These are phyloP conservation scores for Prunus dulcis DNA, from an alignment of 306 rosid genomes.

Conservation along the genomic window DNA sequence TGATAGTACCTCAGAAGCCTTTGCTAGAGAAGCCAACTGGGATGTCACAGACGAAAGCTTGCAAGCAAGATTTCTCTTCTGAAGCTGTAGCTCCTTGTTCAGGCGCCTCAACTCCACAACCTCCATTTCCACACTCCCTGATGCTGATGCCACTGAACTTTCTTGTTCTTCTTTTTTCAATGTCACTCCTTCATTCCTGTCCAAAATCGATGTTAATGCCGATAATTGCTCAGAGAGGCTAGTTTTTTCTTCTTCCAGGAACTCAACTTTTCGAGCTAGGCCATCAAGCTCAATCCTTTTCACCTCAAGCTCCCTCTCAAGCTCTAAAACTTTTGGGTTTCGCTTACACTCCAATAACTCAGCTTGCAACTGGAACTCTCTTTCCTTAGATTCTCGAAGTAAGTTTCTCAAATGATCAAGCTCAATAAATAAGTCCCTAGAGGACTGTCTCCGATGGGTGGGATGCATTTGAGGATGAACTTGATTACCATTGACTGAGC, in stretches of 20 bases:
- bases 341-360: constrained; percentile 60
- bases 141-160: background rate
- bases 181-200: constrained; percentile 34
- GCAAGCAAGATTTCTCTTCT: constrained; percentile 81
- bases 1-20: constrained; percentile 57
- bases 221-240: constrained; percentile 52
- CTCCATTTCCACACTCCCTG: constrained; percentile 64
- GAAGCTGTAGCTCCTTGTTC: constrained; percentile 90
- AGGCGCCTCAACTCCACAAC: constrained; percentile 84
- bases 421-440: constrained; percentile 83
- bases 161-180: constrained; percentile 35
- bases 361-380: constrained; percentile 73
- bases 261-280: constrained; percentile 41
- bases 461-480: constrained; percentile 65
- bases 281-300: constrained; percentile 50
- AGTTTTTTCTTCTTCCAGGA: constrained; percentile 63
- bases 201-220: constrained; percentile 32
- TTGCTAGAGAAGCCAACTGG: constrained; percentile 53
- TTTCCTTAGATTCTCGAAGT: constrained; percentile 78
- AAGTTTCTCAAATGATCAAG: constrained; percentile 79
- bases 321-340: constrained; percentile 39
- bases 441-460: constrained; percentile 82
- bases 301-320: constrained; percentile 42
- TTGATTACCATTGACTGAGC: constrained; percentile 55
- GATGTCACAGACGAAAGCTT: constrained; percentile 65